Evolutionary conservation across 305 asterid species (phyloP), one percentile per base, ranked within the genome.

Genomic region (Fraxinus dipetala): DNA sequence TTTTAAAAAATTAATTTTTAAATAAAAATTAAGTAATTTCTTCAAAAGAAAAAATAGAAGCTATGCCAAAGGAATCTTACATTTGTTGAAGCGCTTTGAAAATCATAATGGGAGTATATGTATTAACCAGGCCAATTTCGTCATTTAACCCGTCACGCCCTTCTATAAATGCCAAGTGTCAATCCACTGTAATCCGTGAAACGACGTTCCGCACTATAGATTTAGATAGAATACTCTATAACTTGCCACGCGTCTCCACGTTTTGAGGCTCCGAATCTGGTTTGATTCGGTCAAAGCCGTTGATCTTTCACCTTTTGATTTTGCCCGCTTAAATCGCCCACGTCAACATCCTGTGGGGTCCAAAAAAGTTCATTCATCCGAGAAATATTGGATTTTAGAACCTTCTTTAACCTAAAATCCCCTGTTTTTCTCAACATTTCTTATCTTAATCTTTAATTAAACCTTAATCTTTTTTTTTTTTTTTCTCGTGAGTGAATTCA

Each of bases 231-330:
- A 13, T 13, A 45, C 54, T 45, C 54, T 45, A 11, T 13, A 13
- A 45, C 54, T 11, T 45, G 54, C n/a, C 54, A 45, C 30, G 13
- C 22, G 30, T 59, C 69, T 59, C 69, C 69, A 59, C 69, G 26
- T 59, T 1, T 18, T n/a, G 7, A 59, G 69, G 69, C 69, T 18
- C 30, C 69, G 69, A 59, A 59, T n/a, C 67, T 56, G 67, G 59
- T 18, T 56, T 56, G 67, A 56, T 56, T 56, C 69, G 69, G 1
- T 4, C 69, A 7, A 59, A 59, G 26, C 69, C 69, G 28, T 51
- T 16, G 28, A 20, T 30, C 78, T 31, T 80, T 32, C 75, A 63
- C 83, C 78, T 80, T 88, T 83, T 84, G 91, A 86, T 88, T 81
- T 84, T 36, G 84, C 77, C 86, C 86, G 24, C 28, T 69, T 82